Base-by-base conservation (phyloP, 768 basidiomycete species). In the Dioszegia aurantiaca region DNA sequence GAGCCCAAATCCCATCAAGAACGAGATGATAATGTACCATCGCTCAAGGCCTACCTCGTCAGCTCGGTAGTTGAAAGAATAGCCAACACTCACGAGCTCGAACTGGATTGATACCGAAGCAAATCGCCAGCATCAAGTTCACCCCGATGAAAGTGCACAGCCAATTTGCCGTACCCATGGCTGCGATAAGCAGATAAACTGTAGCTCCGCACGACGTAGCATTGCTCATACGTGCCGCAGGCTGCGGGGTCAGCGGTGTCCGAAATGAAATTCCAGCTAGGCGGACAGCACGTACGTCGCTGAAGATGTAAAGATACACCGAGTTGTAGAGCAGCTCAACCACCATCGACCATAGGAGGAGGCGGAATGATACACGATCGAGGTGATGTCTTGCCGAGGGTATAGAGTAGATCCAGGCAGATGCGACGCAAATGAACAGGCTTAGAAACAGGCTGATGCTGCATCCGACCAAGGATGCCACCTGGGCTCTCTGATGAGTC, bases 51-150 rank as follows among this genome's bases (percentile, higher is more conserved):
- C 65, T 67, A 45, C 24, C 21, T 14, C 16, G 1, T 31, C 23
- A 47, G 43, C n/a, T 23, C 10, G 11, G 16, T 42, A 37, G 36
- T 9, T 5, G 1, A 11, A 26, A 24, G 4, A 23, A 27, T 23
- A 43, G 42, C 11, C 19, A 12, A 26, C 16, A 58, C 61, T 55
- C 42, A 67, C 65, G 40, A 10, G 43, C 28, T 44, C 60, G 30
- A 4, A 61, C 41, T 4, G 67, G 61, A 40, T 68, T 65, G 26
- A 65, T 51, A 12, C 60, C 58, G 56, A 68, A 61, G 30, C 59
- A 61, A 1, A 68, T 60, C 3, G 60, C 64, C 1, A 68, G 45
- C 61, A 65, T 58, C 40, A 68, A 57, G 26, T 68, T 68, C 51
- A 68, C 36, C 3, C 63, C 67, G 33, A 68, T 68, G 36, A 56